Evolutionary conservation across 2,329 filamentous ascomycete genomes (phyloP), one percentile per base, ranked within the genome.

Genomic region (Alternaria solani): DNA sequence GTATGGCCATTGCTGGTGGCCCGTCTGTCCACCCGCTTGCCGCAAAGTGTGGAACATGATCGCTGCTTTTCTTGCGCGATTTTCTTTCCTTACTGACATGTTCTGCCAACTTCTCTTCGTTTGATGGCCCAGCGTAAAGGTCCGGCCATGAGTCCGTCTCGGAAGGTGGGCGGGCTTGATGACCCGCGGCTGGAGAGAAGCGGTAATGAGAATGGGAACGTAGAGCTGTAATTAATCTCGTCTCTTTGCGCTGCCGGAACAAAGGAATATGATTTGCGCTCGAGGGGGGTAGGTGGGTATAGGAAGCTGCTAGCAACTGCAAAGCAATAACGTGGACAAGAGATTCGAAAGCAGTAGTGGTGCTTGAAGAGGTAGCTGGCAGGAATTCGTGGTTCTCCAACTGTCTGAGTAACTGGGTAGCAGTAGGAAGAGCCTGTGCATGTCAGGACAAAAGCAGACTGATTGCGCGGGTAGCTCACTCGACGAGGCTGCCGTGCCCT

Each of bases 231-330:
- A 70, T 55, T 5, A 59, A 20, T 26, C n/a, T 51, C 20, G 41
- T 43, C 12, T 34, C 41, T 20, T 28, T 61, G 42, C 51, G 56
- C 25, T 65, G 65, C 26, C 60, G 56, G 14, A 57, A 62, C 3
- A 70, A 23, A 4, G 65, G 63, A 7, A 69, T 30, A 39, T 51
- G 55, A 16, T 51, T 51, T 11, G 61, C 63, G 28, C 59, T 66
- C 1, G 64, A 60, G 1, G 59, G 48, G 8, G 59, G 65, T 12
- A 65, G 52, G 12, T 59, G 9, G 5, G 70, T 74, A 43, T 64
- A 72, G 55, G 69, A 74, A 25, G 68, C 71, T 9, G 71, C 67
- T 5, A 74, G 56, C 9, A 75, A 46, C 32, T 72, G 66, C 2
- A 73, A 46, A 3, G 69, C 71, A 44, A 73, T 68, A 9, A 64